These are phyloP conservation scores for Linum tenue DNA, from an alignment of 345 rosid species.

Conservation along the genomic window DNA sequence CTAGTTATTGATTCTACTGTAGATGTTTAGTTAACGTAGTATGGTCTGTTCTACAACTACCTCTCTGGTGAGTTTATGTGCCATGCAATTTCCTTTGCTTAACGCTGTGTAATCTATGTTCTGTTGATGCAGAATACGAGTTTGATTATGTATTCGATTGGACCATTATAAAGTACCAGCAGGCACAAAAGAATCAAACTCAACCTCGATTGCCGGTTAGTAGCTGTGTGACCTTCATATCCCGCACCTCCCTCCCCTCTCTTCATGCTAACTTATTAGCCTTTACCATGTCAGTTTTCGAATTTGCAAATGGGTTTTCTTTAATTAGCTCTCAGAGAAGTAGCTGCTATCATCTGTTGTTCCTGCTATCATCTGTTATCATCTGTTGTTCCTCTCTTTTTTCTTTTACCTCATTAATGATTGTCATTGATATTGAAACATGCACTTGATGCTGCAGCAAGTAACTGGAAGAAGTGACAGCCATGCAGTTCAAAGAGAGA, in stretches of 20 bases:
- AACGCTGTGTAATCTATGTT: not conserved
- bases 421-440: constrained; percentile 1
- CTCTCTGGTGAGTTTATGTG: not conserved
- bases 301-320: not conserved
- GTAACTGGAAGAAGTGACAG: constrained; percentile 56
- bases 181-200: constrained; percentile 14
- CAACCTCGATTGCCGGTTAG: constrained; percentile 3
- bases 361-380: too few species aligned
- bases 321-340: constrained; percentile 1
- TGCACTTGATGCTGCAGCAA: constrained; percentile 33
- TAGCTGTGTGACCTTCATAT: not conserved
- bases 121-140: constrained; percentile 50
- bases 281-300: not conserved
- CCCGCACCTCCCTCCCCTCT: not conserved
- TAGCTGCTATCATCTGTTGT: too few species aligned
- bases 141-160: constrained; percentile 87
- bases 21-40: not conserved
- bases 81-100: not conserved
- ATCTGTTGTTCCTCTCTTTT: not conserved
- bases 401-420: not conserved
- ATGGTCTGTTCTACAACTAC: not conserved
- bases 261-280: not conserved
- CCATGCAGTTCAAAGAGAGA: constrained; percentile 41
- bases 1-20: not conserved
- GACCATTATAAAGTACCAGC: constrained; percentile 85